These are phyloP conservation scores for Rhizophagus sp. DNA, from an alignment of 192 early-diverging fungal genomes.

Conservation along the genomic window DNA sequence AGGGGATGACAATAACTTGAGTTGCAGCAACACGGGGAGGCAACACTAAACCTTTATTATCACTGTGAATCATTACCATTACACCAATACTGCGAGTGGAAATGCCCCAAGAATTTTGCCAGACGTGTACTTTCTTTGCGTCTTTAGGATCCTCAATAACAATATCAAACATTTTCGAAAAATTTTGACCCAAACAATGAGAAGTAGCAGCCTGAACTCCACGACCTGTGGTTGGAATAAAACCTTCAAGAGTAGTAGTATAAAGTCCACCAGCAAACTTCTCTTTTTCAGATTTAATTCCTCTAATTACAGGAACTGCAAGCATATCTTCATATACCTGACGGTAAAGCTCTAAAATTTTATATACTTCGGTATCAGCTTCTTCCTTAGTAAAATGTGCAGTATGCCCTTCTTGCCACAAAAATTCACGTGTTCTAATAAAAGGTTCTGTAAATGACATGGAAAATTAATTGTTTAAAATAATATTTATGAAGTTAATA, in stretches of 20 bases:
- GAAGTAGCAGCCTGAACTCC: slow-evolving; percentile 98
- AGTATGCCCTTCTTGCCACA: slow-evolving; percentile 99
- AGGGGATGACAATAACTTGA: slow-evolving; percentile 92
- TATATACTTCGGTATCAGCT: slow-evolving; percentile 81
- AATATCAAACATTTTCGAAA: slow-evolving; percentile 99
- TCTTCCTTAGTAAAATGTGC: slow-evolving; percentile 90
- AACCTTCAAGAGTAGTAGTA: slow-evolving; percentile 98
- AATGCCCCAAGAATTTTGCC: slow-evolving; percentile 99
- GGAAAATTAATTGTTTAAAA: neutral
- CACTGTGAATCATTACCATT: slow-evolving; percentile 99
- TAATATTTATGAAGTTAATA: neutral
- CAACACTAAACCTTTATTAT: slow-evolving; percentile 97
- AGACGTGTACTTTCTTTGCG: slow-evolving; percentile 77
- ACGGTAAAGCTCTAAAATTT: slow-evolving; percentile 94
- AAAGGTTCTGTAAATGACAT: slow-evolving; percentile 74
- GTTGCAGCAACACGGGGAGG: slow-evolving; percentile 89
- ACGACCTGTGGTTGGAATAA: slow-evolving; percentile 94
- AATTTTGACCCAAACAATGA: slow-evolving; percentile 99
- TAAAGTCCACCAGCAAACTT: slow-evolving; percentile 98
- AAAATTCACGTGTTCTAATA: slow-evolving; percentile 97
- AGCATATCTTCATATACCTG: slow-evolving; percentile 96
- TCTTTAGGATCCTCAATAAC: slow-evolving; percentile 85
- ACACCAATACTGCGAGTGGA: slow-evolving; percentile 97
- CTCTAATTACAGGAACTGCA: slow-evolving; percentile 95
- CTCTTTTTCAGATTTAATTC: slow-evolving; percentile 98